Evolutionary conservation across 805 yeast genomes (phyloP).

Genomic region (Candida ascalaphidarum): DNA sequence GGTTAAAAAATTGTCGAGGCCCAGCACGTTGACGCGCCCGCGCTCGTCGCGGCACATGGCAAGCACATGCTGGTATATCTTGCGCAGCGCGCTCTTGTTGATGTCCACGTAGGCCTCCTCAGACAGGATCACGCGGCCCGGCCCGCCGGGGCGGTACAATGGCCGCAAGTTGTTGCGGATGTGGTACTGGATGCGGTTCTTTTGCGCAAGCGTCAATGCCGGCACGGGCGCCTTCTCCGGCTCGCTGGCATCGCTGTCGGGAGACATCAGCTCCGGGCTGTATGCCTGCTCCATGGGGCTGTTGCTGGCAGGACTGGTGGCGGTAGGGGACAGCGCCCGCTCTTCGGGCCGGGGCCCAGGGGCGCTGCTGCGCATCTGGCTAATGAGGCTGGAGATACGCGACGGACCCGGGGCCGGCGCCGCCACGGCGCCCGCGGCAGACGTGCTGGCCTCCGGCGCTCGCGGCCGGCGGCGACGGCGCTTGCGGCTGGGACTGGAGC

Average conservation of each 20-base stretch:
- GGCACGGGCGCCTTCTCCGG: constrained; percentile 1
- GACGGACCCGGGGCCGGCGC: no score
- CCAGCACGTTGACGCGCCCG: no score
- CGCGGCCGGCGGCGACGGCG: no score
- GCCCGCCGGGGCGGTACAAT: constrained; percentile 25
- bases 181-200: constrained; percentile 45
- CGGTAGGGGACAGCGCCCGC: no score
- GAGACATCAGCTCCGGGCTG: not conserved
- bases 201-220: constrained; percentile 35
- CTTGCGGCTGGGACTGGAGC: no score
- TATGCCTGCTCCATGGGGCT: no score
- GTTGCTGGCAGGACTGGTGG: no score
- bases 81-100: constrained; percentile 56
- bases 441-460: no score
- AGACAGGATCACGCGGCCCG: constrained; percentile 14
- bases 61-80: constrained; percentile 36
- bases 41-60: no score
- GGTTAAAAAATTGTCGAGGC: no score
- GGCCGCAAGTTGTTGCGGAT: constrained; percentile 48
- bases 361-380: constrained; percentile 9
- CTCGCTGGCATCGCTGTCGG: constrained; percentile 3
- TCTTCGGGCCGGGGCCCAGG: no score
- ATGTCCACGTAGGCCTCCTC: constrained; percentile 45
- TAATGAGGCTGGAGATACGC: constrained; percentile 12
- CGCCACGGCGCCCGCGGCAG: no score